Conservation (phyloP, 345 rosid species). For the Salix purpurea region DNA sequence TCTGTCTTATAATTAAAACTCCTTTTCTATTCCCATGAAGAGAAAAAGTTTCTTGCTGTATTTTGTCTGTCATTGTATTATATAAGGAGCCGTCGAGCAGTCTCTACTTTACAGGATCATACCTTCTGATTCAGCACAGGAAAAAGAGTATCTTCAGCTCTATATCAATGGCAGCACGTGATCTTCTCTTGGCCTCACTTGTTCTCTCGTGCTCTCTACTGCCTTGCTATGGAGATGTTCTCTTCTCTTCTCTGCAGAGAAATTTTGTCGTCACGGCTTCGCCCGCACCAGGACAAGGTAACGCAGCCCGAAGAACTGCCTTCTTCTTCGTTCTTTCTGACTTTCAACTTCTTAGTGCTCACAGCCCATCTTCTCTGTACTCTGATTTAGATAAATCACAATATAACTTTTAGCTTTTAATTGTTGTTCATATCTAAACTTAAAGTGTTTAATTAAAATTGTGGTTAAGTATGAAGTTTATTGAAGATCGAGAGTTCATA, state of each 20-base stretch:
- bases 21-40: not conserved
- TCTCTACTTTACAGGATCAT: no score
- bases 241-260: slow-evolving; percentile 30
- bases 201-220: slow-evolving; percentile 1
- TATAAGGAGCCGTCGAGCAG: no score
- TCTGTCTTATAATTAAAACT: not conserved
- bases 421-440: no score
- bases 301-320: not conserved
- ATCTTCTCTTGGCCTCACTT: slow-evolving; percentile 13
- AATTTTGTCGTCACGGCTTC: slow-evolving; percentile 31
- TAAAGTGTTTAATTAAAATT: no score
- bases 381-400: no score
- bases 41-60: not conserved
- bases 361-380: not conserved
- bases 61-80: not conserved
- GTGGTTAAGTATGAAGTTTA: no score
- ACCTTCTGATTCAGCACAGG: no score
- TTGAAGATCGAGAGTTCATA: no score
- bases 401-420: no score
- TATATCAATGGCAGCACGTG: slow-evolving; percentile 6
- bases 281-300: slow-evolving; percentile 41
- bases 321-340: not conserved
- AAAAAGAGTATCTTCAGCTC: no score
- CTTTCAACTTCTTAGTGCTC: not conserved
- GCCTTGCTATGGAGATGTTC: not conserved